A percentile compares a stretch with the other conserved stretches of the same genome.
These are phyloP conservation scores for Spatholobus suberectus DNA, from an alignment of 306 rosid species.

Conservation along the genomic window DNA sequence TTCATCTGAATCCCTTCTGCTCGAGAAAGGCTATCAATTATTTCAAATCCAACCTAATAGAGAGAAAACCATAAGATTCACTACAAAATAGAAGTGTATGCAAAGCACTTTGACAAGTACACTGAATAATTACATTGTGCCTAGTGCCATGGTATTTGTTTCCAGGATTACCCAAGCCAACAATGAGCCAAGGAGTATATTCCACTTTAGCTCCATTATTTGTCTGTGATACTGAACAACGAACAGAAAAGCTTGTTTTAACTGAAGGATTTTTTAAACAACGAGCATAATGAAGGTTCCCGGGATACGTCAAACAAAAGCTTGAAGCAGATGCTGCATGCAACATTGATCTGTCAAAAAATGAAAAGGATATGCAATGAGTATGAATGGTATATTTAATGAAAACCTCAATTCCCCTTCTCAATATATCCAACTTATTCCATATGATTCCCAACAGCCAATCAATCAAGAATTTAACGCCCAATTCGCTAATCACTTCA, in stretches of 20 bases:
- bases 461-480: too few relatives aligned
- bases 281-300: slow-evolving; percentile 39
- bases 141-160: slow-evolving; percentile 88
- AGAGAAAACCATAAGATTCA: slow-evolving; percentile 32
- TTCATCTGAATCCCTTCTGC: slow-evolving; percentile 81
- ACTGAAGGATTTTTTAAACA: slow-evolving; percentile 37
- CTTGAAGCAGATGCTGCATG: slow-evolving; percentile 53
- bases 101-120: slow-evolving; percentile 11
- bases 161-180: slow-evolving; percentile 97
- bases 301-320: slow-evolving; percentile 51
- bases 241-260: slow-evolving; percentile 49
- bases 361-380: neutral
- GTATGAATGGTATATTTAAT: too few relatives aligned
- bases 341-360: slow-evolving; percentile 71
- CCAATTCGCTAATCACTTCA: too few relatives aligned
- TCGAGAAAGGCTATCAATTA: slow-evolving; percentile 71
- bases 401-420: too few relatives aligned
- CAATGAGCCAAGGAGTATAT: slow-evolving; percentile 96
- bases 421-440: too few relatives aligned
- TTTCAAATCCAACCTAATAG: slow-evolving; percentile 86
- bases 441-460: too few relatives aligned
- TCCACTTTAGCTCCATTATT: slow-evolving; percentile 66
- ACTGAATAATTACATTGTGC: slow-evolving; percentile 70
- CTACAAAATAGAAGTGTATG: neutral
- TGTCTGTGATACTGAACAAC: slow-evolving; percentile 58